These are phyloP conservation scores for Papiliotrema nemorosa DNA, from an alignment of 1,284 basidiomycete species.

Conservation along the genomic window DNA sequence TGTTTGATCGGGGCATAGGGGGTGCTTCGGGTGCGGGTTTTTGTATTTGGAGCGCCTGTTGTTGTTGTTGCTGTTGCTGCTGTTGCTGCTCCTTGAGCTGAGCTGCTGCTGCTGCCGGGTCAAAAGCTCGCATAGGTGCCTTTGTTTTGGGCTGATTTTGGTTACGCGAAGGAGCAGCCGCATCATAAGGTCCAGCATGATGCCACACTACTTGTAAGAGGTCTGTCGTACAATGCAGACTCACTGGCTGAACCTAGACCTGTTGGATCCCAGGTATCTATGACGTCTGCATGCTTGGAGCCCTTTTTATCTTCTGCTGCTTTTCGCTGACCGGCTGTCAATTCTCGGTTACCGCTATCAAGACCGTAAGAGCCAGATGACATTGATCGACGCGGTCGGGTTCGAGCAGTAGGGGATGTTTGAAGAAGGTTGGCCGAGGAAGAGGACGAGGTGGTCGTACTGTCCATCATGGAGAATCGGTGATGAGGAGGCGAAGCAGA, in stretches of 20 bases:
- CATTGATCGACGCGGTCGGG: conserved; percentile 28
- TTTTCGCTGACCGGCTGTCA: conserved; percentile 33
- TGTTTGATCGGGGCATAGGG: conserved; percentile 11
- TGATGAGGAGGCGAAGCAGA: conserved; percentile 5
- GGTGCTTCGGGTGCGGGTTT: conserved; percentile 5
- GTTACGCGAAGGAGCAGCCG: conserved; percentile 49
- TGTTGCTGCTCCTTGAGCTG: no score
- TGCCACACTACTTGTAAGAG: conserved; percentile 40
- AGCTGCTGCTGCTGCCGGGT: conserved; percentile 4
- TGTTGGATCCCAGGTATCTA: conserved; percentile 50
- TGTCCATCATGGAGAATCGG: conserved; percentile 16
- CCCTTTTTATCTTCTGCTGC: conserved; percentile 40
- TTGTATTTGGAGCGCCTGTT: neutral
- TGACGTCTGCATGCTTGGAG: conserved; percentile 46
- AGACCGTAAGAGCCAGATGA: conserved; percentile 37
- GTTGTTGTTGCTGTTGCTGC: no score
- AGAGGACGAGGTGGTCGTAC: conserved; percentile 20
- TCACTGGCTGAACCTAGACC: conserved; percentile 46
- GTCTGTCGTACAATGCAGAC: conserved; percentile 7
- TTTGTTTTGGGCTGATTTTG: conserved; percentile 30
- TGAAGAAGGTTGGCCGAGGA: conserved; percentile 25
- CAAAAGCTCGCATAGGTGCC: conserved; percentile 48
- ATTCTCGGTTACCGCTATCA: conserved; percentile 12
- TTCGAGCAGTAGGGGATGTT: conserved; percentile 10
- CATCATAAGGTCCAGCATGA: conserved; percentile 48